Percentiles rank a stretch among this genome's conserved stretches.
Conservation (phyloP, 1,284 basidiomycete species). For the Trichosporon faecale region DNA sequence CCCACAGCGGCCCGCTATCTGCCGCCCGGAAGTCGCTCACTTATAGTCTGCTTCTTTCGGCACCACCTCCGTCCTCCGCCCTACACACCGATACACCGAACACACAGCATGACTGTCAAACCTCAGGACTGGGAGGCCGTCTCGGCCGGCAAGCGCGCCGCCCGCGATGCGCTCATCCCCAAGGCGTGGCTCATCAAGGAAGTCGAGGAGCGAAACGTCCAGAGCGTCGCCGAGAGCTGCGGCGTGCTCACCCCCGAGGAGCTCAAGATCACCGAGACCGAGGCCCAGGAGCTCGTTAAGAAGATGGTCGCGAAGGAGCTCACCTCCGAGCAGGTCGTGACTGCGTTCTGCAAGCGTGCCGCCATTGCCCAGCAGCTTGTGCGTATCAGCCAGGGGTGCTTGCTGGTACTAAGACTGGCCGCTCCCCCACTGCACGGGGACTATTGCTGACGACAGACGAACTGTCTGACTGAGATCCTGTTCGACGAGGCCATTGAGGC, state of each 20-base stretch:
- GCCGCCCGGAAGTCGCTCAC: not conserved
- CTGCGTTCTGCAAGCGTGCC: constrained; percentile 70
- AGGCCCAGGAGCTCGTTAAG: constrained; percentile 34
- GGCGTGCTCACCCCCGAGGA: constrained; percentile 63
- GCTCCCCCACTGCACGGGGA: no score
- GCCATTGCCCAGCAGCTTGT: constrained; percentile 78
- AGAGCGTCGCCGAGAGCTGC: constrained; percentile 59
- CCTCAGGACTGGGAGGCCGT: constrained; percentile 56
- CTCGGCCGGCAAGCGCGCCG: constrained; percentile 57
- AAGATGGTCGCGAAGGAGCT: constrained; percentile 31
- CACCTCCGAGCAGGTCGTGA: constrained; percentile 35
- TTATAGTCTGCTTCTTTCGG: not conserved
- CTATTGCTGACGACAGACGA: constrained; percentile 34
- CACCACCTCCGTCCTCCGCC: not conserved
- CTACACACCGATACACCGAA: not conserved
- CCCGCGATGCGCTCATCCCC: constrained; percentile 61
- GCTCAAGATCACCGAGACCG: constrained; percentile 63
- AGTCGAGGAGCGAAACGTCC: constrained; percentile 48
- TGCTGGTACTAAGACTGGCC: no score
- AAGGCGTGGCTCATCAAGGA: constrained; percentile 59
- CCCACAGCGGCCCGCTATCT: not conserved
- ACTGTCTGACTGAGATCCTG: constrained; percentile 55
- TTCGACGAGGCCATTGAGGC: constrained; percentile 51
- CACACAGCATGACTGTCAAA: constrained; percentile 16
- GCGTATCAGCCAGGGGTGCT: no score